A percentile compares a stretch with the other conserved stretches of the same genome.
phyloP scores from a whole-genome alignment of 2,329 filamentous ascomycete genomes.

The Neofusicoccum umdonicola region DNA sequence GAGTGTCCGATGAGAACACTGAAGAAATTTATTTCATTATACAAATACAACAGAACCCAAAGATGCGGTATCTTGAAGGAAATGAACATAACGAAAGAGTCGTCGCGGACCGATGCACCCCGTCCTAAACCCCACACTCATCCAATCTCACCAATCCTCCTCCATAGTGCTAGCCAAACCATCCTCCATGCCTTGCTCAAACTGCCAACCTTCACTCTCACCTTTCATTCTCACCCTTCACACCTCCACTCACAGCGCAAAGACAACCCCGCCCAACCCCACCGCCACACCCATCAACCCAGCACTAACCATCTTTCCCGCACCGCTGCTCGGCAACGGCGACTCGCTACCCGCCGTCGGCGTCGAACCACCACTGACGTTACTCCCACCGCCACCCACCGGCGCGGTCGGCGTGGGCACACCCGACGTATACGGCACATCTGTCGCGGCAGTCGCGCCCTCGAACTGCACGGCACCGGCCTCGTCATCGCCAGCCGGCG shows the following conservation, averaged over 20 bases:
- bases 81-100: no score
- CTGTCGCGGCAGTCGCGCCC: conserved; percentile 49
- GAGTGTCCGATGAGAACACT: no score
- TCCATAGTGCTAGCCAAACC: no score
- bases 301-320: background rate
- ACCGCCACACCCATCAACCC: conserved; percentile 48
- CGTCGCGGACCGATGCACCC: no score
- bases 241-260: conserved; percentile 11
- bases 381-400: conserved; percentile 27
- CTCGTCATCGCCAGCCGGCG: conserved; percentile 36
- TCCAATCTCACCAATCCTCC: no score
- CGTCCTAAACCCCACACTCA: no score
- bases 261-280: conserved; percentile 42
- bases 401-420: conserved; percentile 47
- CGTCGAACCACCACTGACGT: background rate
- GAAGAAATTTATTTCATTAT: no score
- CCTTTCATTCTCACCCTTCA: no score
- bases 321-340: conserved; percentile 23
- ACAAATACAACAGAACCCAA: no score
- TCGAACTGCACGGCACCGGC: conserved; percentile 55
- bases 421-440: conserved; percentile 56
- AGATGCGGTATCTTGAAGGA: no score
- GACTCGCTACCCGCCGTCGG: conserved; percentile 6
- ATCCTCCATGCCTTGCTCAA: no score
- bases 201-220: no score